Base-by-base conservation (phyloP, 805 yeast species). In the Wickerhamomyces strasburgensis region DNA sequence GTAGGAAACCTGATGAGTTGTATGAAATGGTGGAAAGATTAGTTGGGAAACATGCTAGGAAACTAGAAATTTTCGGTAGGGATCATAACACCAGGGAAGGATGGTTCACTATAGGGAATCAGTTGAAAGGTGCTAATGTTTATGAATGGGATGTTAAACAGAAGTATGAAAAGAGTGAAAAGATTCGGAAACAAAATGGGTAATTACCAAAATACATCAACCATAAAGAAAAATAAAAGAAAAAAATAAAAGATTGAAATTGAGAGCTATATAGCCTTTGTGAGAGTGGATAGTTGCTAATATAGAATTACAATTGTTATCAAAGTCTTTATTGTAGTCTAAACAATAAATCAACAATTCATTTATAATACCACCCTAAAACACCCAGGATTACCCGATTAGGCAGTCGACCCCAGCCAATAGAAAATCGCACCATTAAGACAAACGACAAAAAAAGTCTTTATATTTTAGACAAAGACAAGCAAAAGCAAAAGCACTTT, bases 51-150 rank as follows among this genome's bases (percentile, higher is more conserved):
- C 74, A 78, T 40, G 73, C 88, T 4, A 66, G 94, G 19, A 89
- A 90, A 53, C 65, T 90, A 21, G 97, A 90, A 57, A 76, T 90
- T 2, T 89, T 89, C 61, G 97, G 97, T 5, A 71, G 95, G 39
- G 83, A 80, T 46, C 90, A 85, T 52, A 89, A 90, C 52, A 68
- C 82, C 2, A 70, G 96, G 26, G 84, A 87, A 0, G 96, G 96
- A 0, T 90, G 98, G 97, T 63, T 89, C 36, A 85, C 94, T 0
- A 73, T 87, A 35, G 96, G 95, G 0, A 82, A 86, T 52, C 93
- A 86, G 56, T 56, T 87, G 30, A 68, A 70, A 6, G 86, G 84
- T 0, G 69, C 73, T 3, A 60, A 68, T 18, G 65, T 85, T 9
- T 62, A 67, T 32, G 93, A 83, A 48, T 60, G 65, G 39, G 85